These are phyloP conservation scores for Phaffia australis DNA, from an alignment of 768 basidiomycete species.

Conservation along the genomic window DNA sequence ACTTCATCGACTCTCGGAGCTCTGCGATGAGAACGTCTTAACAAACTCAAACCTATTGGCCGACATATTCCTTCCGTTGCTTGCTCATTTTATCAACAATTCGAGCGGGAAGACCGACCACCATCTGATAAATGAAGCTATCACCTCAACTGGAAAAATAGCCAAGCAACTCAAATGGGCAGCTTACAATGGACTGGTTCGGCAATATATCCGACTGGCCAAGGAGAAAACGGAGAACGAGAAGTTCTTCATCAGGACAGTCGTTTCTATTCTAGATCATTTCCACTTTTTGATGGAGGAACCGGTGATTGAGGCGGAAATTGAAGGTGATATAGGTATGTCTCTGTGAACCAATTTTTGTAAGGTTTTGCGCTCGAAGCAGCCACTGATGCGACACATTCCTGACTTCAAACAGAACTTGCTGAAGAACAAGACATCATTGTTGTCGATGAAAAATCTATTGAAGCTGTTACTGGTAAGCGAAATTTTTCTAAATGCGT, in stretches of 20 bases:
- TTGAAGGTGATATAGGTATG: conserved; percentile 1
- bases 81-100: conserved; percentile 65
- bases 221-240: conserved; percentile 55
- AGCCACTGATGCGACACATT: conserved; percentile 31
- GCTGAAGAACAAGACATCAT: too few relatives aligned
- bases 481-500: too few relatives aligned
- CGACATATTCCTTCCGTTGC: conserved; percentile 76
- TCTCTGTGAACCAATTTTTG: too few relatives aligned
- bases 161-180: conserved; percentile 70
- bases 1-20: conserved; percentile 68
- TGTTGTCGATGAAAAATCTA: too few relatives aligned
- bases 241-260: conserved; percentile 67
- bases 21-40: conserved; percentile 55
- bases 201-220: conserved; percentile 61
- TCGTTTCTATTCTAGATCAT: conserved; percentile 73
- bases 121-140: conserved; percentile 80
- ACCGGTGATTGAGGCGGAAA: conserved; percentile 35
- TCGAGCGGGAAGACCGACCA: conserved; percentile 53
- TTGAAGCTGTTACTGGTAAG: too few relatives aligned
- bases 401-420: background rate
- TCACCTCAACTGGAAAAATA: conserved; percentile 64
- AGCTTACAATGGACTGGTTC: conserved; percentile 65
- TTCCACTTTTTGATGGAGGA: conserved; percentile 85
- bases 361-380: background rate
- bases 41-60: conserved; percentile 54